These are phyloP conservation scores for Cryphonectria japonica DNA, from an alignment of 2,329 filamentous ascomycete genomes.

Conservation along the genomic window DNA sequence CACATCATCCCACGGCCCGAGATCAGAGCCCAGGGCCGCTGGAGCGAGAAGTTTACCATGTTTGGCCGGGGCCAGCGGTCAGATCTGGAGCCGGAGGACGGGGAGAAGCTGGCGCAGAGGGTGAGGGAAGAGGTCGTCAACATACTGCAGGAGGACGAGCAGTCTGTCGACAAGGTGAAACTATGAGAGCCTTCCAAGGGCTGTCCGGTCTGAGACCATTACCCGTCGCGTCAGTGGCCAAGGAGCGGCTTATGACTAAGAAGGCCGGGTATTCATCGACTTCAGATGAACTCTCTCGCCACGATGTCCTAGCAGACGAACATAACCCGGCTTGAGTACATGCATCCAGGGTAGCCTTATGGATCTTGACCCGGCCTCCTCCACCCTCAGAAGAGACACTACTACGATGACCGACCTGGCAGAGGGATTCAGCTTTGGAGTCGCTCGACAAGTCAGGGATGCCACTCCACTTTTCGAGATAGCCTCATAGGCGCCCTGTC, in stretches of 20 bases:
- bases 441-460: not conserved
- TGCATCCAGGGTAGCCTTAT: not conserved
- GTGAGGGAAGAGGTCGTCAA: slow-evolving; percentile 55
- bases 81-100: slow-evolving; percentile 79
- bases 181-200: slow-evolving; percentile 36
- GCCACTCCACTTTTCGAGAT: not conserved
- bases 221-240: not conserved
- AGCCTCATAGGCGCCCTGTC: not conserved
- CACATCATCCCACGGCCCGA: slow-evolving; percentile 88
- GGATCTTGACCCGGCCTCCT: not conserved
- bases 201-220: not conserved
- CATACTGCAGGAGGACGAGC: slow-evolving; percentile 48
- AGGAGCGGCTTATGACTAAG: not conserved
- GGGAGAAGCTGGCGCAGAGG: slow-evolving; percentile 58
- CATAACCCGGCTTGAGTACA: too few species aligned
- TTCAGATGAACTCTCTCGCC: not conserved
- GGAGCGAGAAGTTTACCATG: slow-evolving; percentile 76
- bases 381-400: not conserved
- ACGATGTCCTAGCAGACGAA: not conserved
- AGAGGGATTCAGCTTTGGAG: not conserved
- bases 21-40: slow-evolving; percentile 56
- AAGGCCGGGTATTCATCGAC: not conserved
- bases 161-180: slow-evolving; percentile 40
- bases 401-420: not conserved
- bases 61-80: slow-evolving; percentile 75